These are phyloP conservation scores for Periglandula ipomoeae DNA, from an alignment of 2,329 filamentous ascomycete genomes.

Conservation along the genomic window DNA sequence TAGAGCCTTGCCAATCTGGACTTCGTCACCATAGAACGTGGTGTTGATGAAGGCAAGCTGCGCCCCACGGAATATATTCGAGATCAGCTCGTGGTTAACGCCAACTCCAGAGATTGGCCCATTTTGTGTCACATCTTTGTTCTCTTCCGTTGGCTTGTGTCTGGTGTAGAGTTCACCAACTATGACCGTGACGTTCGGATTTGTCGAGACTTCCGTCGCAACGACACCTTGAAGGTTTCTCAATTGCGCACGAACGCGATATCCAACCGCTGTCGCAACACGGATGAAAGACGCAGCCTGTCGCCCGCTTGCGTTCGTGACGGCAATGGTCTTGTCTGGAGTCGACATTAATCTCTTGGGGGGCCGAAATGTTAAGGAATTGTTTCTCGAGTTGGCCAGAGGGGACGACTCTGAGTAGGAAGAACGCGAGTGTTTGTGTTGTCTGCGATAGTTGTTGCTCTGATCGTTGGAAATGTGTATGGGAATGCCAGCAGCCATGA, in stretches of 20 bases:
- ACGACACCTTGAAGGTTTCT: conserved; percentile 81
- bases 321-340: conserved; percentile 73
- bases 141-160: conserved; percentile 38
- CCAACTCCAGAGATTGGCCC: conserved; percentile 53
- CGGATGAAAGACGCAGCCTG: conserved; percentile 94
- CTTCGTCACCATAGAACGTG: conserved; percentile 91
- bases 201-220: conserved; percentile 70
- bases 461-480: conserved; percentile 28
- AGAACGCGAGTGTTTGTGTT: conserved; percentile 53
- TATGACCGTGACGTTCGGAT: conserved; percentile 65
- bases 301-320: conserved; percentile 92
- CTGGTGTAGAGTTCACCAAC: conserved; percentile 55
- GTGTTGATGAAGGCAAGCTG: conserved; percentile 97
- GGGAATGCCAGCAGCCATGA: conserved; percentile 28
- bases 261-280: conserved; percentile 87
- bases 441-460: conserved; percentile 26
- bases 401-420: conserved; percentile 54
- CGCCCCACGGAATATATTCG: conserved; percentile 70
- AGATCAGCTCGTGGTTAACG: conserved; percentile 64
- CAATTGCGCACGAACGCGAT: conserved; percentile 85
- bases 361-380: conserved; percentile 51
- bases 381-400: conserved; percentile 45
- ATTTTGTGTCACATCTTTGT: conserved; percentile 58
- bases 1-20: conserved; percentile 77
- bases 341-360: conserved; percentile 49